Conservation (phyloP, 2,329 filamentous ascomycete species). For the Colletotrichum aenigma region DNA sequence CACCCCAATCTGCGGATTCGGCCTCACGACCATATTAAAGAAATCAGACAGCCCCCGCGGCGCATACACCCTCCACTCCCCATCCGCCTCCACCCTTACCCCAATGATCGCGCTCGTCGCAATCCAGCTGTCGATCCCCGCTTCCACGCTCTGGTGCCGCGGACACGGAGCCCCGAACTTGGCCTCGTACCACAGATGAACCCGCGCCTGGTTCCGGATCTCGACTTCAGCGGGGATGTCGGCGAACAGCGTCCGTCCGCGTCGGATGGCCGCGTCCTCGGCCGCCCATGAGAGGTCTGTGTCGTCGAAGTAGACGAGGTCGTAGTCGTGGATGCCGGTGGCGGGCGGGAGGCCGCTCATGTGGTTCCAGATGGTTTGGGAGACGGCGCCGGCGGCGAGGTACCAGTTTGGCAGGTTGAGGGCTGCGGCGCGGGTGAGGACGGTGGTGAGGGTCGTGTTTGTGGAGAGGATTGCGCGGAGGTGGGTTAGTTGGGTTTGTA, state of each 20-base stretch:
- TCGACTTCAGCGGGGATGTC: constrained; percentile 35
- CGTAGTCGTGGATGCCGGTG: constrained; percentile 40
- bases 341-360: constrained; percentile 30
- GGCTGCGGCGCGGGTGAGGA: constrained; percentile 27
- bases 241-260: constrained; percentile 30
- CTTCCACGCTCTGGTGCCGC: constrained; percentile 32
- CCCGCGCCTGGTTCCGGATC: constrained; percentile 42
- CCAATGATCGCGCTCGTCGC: constrained; percentile 38
- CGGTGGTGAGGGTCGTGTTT: constrained; percentile 31
- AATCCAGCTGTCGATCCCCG: constrained; percentile 37
- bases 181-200: constrained; percentile 39
- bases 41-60: constrained; percentile 38
- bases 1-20: constrained; percentile 31
- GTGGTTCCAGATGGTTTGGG: constrained; percentile 43
- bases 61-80: constrained; percentile 36
- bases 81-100: constrained; percentile 26
- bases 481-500: constrained; percentile 26
- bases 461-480: constrained; percentile 27
- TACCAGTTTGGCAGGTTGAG: constrained; percentile 38
- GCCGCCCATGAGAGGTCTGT: constrained; percentile 39
- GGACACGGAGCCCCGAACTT: constrained; percentile 35
- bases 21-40: constrained; percentile 36
- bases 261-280: constrained; percentile 36
- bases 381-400: constrained; percentile 37
- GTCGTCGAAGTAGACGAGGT: constrained; percentile 38